A percentile compares a stretch with the other conserved stretches of the same genome.
Evolutionary conservation across 108 stramenopile genomes (phyloP).

Genomic region (Pseudonitzschia multistriata): DNA sequence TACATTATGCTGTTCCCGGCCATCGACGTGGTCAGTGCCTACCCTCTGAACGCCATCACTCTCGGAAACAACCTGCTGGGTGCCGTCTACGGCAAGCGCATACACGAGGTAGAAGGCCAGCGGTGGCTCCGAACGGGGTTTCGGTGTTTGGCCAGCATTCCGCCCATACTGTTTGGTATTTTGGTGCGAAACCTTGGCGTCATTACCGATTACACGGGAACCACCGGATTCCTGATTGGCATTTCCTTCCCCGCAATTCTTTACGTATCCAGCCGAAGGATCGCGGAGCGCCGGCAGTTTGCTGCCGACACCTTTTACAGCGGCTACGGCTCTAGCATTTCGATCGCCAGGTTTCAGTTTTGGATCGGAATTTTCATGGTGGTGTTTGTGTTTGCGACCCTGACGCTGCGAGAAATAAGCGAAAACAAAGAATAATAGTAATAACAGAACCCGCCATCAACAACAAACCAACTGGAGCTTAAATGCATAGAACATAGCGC

Average conservation of each 20-base stretch:
- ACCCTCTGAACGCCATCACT: conserved; percentile 45
- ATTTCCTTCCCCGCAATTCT: conserved; percentile 35
- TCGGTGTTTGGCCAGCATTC: conserved; percentile 32
- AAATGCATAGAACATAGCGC: too few relatives aligned
- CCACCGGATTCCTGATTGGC: conserved; percentile 33
- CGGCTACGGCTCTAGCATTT: conserved; percentile 16
- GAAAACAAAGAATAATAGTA: too few relatives aligned
- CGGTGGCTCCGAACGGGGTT: conserved; percentile 9
- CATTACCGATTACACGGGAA: conserved; percentile 42
- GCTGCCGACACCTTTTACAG: conserved; percentile 16
- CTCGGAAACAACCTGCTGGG: conserved; percentile 40
- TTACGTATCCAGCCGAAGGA: conserved; percentile 15
- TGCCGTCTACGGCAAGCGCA: conserved; percentile 21
- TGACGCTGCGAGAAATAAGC: too few relatives aligned
- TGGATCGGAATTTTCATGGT: conserved; percentile 27
- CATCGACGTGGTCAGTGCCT: conserved; percentile 38
- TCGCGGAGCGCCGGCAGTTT: conserved; percentile 6
- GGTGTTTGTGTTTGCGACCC: conserved; percentile 8
- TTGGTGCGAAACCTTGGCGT: conserved; percentile 37
- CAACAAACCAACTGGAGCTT: too few relatives aligned
- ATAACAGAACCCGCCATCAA: too few relatives aligned
- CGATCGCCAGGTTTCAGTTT: conserved; percentile 4
- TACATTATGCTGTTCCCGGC: conserved; percentile 48
- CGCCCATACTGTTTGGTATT: conserved; percentile 37
- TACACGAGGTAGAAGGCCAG: conserved; percentile 27